A percentile compares a stretch with the other conserved stretches of the same genome.
Evolutionary conservation across 371 early-diverging fungal genomes (phyloP).

Genomic region (Funneliformis caledonium): DNA sequence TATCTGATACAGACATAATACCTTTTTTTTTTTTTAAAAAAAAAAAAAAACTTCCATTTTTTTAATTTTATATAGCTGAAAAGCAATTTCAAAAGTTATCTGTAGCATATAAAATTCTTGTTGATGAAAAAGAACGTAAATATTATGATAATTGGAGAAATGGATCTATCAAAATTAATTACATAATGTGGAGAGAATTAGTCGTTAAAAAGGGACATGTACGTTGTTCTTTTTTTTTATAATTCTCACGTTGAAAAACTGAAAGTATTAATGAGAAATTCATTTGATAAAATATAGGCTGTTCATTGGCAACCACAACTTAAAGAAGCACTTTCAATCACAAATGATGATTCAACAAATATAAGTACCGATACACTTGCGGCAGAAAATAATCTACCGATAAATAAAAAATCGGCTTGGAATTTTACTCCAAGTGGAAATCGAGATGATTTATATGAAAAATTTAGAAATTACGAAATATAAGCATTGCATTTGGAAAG

Average conservation of each 20-base stretch:
- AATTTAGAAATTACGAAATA: slow-evolving; percentile 39
- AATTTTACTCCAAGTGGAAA: background rate
- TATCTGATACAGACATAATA: background rate
- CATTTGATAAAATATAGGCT: background rate
- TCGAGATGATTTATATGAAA: slow-evolving; percentile 32
- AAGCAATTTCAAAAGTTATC: slow-evolving; percentile 14
- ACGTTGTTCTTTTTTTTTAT: background rate
- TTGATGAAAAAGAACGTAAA: background rate
- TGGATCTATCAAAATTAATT: slow-evolving; percentile 21
- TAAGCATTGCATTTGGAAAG: background rate
- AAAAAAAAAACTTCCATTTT: no score
- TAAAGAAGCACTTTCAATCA: slow-evolving; percentile 22
- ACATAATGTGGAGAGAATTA: slow-evolving; percentile 26
- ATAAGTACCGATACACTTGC: background rate
- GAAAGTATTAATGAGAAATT: background rate
- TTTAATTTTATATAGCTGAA: background rate
- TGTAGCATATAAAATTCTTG: slow-evolving; percentile 23
- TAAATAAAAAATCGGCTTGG: background rate
- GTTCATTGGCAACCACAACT: slow-evolving; percentile 23
- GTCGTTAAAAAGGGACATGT: slow-evolving; percentile 12
- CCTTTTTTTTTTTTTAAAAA: no score
- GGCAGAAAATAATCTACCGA: background rate
- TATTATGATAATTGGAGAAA: slow-evolving; percentile 25
- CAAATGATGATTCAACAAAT: background rate
- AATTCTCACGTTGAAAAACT: background rate